These are phyloP conservation scores for Cadophora luteo-olivacea DNA, from an alignment of 2,329 filamentous ascomycete genomes.

Conservation along the genomic window DNA sequence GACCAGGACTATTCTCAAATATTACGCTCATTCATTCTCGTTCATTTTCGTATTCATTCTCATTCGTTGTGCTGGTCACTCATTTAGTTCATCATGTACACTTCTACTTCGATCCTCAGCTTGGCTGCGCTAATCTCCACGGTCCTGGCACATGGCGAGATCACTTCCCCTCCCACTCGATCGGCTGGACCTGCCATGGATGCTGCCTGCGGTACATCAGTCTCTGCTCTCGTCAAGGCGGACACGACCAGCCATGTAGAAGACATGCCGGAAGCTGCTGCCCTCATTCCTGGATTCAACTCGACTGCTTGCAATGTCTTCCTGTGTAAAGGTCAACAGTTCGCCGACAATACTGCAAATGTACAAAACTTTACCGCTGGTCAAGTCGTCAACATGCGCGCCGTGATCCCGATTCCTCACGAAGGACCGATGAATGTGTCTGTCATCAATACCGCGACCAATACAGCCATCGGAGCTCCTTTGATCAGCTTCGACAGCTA, in stretches of 20 bases:
- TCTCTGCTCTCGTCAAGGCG: slow-evolving; percentile 43
- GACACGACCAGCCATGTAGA: slow-evolving; percentile 43
- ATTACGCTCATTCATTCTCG: slow-evolving; percentile 15
- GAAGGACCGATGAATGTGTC: slow-evolving; percentile 61
- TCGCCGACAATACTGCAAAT: slow-evolving; percentile 50
- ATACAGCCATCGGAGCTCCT: slow-evolving; percentile 54
- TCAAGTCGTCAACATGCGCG: slow-evolving; percentile 51
- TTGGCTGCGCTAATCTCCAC: slow-evolving; percentile 30
- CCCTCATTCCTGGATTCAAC: slow-evolving; percentile 41
- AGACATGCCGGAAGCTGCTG: slow-evolving; percentile 46
- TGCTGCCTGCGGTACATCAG: slow-evolving; percentile 51
- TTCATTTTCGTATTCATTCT: slow-evolving; percentile 14
- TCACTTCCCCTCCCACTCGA: slow-evolving; percentile 50
- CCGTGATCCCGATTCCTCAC: slow-evolving; percentile 54
- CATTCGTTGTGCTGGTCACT: slow-evolving; percentile 34
- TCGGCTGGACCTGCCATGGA: slow-evolving; percentile 51
- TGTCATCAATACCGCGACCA: slow-evolving; percentile 55
- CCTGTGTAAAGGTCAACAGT: slow-evolving; percentile 55
- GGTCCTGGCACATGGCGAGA: slow-evolving; percentile 52
- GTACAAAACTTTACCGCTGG: slow-evolving; percentile 53
- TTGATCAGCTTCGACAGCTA: slow-evolving; percentile 57
- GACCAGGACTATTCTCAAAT: not conserved
- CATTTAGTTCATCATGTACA: slow-evolving; percentile 22
- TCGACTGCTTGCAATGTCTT: slow-evolving; percentile 48
- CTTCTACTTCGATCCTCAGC: slow-evolving; percentile 16